Evolutionary conservation across 1,139 yeast genomes (phyloP).

Genomic region (Pichia sp.): DNA sequence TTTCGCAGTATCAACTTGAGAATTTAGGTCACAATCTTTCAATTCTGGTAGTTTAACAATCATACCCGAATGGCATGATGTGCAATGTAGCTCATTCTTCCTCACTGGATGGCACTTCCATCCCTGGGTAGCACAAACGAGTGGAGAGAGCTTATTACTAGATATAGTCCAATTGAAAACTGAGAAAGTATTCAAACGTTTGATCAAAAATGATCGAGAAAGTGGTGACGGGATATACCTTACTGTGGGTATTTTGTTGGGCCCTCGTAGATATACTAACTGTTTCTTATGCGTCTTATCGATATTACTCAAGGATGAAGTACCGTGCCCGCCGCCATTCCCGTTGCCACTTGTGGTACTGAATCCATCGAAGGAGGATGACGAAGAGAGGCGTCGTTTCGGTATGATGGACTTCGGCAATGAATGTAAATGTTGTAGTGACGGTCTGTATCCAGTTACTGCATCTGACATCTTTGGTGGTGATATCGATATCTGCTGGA

Average conservation of each 20-base stretch:
- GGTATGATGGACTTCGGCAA: conserved; percentile 11
- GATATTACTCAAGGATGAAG: not conserved
- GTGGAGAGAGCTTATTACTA: conserved; percentile 20
- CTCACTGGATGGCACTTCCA: conserved; percentile 25
- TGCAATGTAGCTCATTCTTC: conserved; percentile 26
- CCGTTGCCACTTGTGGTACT: not conserved
- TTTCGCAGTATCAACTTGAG: conserved; percentile 1
- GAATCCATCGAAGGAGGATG: conserved; percentile 12
- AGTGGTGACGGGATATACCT: conserved; percentile 9
- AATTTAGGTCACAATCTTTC: not conserved
- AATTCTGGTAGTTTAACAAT: conserved; percentile 12
- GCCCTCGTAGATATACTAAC: conserved; percentile 7
- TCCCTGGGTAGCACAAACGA: conserved; percentile 26
- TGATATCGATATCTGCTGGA: conserved; percentile 21
- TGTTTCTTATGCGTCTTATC: conserved; percentile 10
- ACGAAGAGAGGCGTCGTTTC: conserved; percentile 11
- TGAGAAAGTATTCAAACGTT: conserved; percentile 24
- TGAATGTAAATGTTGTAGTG: conserved; percentile 11
- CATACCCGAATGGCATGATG: conserved; percentile 23
- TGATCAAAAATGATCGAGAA: conserved; percentile 14
- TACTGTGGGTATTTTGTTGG: conserved; percentile 1
- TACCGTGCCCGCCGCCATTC: not conserved
- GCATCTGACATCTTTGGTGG: conserved; percentile 5
- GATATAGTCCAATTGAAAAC: conserved; percentile 27
- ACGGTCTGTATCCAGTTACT: not conserved